Evolutionary conservation across 257 asterid genomes (phyloP).

Genomic region (Gentiana straminea): DNA sequence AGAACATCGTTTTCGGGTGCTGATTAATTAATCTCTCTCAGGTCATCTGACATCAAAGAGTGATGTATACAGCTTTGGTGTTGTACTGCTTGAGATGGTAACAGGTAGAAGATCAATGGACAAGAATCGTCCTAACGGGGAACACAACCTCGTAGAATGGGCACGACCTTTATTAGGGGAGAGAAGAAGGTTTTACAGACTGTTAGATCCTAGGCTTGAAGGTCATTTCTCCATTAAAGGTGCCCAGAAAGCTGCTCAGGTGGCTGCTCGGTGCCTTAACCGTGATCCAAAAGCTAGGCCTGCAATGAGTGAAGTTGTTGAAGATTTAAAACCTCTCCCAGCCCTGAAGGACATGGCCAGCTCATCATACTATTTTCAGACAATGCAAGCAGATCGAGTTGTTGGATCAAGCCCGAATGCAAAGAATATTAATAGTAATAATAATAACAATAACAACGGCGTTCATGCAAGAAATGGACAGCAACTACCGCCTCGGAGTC

Average conservation of each 20-base stretch:
- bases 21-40: conserved; percentile 13
- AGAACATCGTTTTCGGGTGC: no score
- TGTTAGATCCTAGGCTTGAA: conserved; percentile 89
- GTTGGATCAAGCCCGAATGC: conserved; percentile 48
- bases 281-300: conserved; percentile 85
- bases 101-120: conserved; percentile 96
- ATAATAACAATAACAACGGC: conserved; percentile 19
- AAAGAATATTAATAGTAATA: conserved; percentile 7
- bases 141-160: conserved; percentile 95
- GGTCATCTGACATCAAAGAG: conserved; percentile 97
- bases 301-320: conserved; percentile 83
- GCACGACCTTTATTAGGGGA: conserved; percentile 82
- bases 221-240: conserved; percentile 91
- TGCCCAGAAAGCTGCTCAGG: conserved; percentile 86
- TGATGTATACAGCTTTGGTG: conserved; percentile 89
- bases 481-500: conserved; percentile 47
- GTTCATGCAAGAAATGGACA: conserved; percentile 47
- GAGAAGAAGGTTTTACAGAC: conserved; percentile 55
- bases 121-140: conserved; percentile 85
- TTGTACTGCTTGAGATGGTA: conserved; percentile 87
- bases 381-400: conserved; percentile 55
- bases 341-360: conserved; percentile 94
- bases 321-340: conserved; percentile 76
- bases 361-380: conserved; percentile 69
- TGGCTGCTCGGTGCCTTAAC: conserved; percentile 82